phyloP scores from a whole-genome alignment of 164 flowering plant genomes.

The Chimonanthus salicifolius region DNA sequence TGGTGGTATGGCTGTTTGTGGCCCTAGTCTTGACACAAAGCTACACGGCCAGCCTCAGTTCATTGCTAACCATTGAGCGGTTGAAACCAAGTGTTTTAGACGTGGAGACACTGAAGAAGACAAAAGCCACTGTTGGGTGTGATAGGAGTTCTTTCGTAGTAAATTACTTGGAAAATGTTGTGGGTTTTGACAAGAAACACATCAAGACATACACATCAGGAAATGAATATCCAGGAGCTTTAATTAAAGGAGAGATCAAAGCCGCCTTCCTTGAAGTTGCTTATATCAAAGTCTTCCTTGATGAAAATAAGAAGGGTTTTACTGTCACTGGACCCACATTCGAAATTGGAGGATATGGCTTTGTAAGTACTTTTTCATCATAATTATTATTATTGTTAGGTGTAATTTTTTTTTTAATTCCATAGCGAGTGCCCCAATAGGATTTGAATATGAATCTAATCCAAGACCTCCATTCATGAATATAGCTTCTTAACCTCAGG shows the following conservation, averaged over 20 bases:
- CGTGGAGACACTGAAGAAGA: slow-evolving; percentile 17
- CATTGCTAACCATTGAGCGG: slow-evolving; percentile 31
- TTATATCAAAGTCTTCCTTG: neutral
- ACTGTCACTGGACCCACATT: neutral
- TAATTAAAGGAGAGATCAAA: neutral
- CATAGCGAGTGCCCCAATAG: neutral
- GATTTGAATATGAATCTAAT: neutral
- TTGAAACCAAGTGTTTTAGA: slow-evolving; percentile 31
- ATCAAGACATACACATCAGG: neutral
- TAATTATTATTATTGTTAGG: neutral
- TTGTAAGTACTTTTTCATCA: slow-evolving; percentile 8
- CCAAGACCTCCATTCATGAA: neutral
- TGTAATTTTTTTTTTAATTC: neutral
- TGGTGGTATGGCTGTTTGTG: slow-evolving; percentile 43
- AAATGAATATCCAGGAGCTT: neutral
- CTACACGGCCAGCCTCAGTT: slow-evolving; percentile 41
- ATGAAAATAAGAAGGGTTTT: neutral
- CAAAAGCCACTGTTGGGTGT: slow-evolving; percentile 26
- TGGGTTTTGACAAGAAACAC: slow-evolving; percentile 4
- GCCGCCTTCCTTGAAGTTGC: slow-evolving; percentile 16
- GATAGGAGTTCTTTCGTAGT: slow-evolving; percentile 27
- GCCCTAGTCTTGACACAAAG: slow-evolving; percentile 36
- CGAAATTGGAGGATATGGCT: slow-evolving; percentile 18
- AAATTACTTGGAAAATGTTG: slow-evolving; percentile 10
- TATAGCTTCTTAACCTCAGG: neutral